phyloP scores from a whole-genome alignment of 1,139 yeast species.

The Protomyces inouyei region DNA sequence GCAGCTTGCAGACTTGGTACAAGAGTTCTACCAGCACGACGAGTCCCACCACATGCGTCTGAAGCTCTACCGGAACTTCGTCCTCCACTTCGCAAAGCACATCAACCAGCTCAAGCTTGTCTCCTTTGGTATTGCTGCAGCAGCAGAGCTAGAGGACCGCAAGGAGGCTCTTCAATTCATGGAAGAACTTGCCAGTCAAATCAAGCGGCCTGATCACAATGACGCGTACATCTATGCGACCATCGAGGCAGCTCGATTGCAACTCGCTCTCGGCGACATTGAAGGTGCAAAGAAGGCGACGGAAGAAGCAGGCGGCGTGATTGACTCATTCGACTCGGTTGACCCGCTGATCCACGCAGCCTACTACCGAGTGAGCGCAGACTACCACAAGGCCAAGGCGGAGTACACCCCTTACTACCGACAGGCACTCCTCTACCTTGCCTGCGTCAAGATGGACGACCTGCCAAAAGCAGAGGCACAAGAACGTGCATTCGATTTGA shows the following conservation, averaged over 20 bases:
- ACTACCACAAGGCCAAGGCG: slow-evolving; percentile 60
- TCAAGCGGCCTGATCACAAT: slow-evolving; percentile 45
- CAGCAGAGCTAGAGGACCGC: slow-evolving; percentile 45
- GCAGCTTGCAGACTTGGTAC: slow-evolving; percentile 60
- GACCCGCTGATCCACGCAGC: slow-evolving; percentile 75
- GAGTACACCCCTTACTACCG: slow-evolving; percentile 79
- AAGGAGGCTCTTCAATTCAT: slow-evolving; percentile 57
- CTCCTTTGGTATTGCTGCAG: slow-evolving; percentile 62
- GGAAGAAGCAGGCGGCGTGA: slow-evolving; percentile 54
- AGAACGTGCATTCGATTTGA: slow-evolving; percentile 70
- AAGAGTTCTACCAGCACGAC: slow-evolving; percentile 54
- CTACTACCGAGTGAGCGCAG: slow-evolving; percentile 74
- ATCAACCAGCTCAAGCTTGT: slow-evolving; percentile 76
- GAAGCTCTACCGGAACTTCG: slow-evolving; percentile 67
- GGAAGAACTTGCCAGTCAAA: slow-evolving; percentile 48
- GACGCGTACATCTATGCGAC: slow-evolving; percentile 61
- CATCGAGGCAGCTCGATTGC: slow-evolving; percentile 71
- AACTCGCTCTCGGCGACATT: slow-evolving; percentile 55
- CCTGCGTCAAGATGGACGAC: slow-evolving; percentile 52
- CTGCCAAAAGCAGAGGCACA: slow-evolving; percentile 53
- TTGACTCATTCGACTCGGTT: slow-evolving; percentile 58
- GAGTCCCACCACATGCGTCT: slow-evolving; percentile 54
- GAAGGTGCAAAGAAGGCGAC: slow-evolving; percentile 65
- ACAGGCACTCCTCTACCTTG: slow-evolving; percentile 57
- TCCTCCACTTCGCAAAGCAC: slow-evolving; percentile 60